Evolutionary conservation across 1,284 basidiomycete species (phyloP), one percentile per base, ranked within the genome.

Genomic region (Pisolithus thermaeus): DNA sequence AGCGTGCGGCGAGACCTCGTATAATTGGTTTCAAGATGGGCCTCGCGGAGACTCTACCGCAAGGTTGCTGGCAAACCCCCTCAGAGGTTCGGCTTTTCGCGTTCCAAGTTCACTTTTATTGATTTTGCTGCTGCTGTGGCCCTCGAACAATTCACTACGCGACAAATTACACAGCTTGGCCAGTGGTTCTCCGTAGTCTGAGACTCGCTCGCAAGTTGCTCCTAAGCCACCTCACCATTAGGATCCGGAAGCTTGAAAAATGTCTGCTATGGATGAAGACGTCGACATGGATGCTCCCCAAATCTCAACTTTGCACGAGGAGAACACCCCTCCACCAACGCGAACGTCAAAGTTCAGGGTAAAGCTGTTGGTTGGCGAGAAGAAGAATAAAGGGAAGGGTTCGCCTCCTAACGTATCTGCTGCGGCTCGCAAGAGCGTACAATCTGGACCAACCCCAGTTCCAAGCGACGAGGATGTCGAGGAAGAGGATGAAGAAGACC

Each of bases 201-300:
- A 35, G 32, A 35, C 14, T 35, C 32, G 32, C 42, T 28, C 8
- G 18, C 11, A 40, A 40, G 18, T n/a, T 20, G 18, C 22, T 40
- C 7, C 7, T 22, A 14, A 41, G 14, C 22, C 22, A 51, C 32
- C 46, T 61, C 62, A 55, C 60, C 61, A 55, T 61, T 61, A 50
- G 66, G 64, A 62, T 63, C 63, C 43, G 58, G 56, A 30, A 23
- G 8, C 27, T 18, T n/a, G n/a, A 20, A 38, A 27, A n/a, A 43
- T 49, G 36, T 48, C 46, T 32, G 37, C 38, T 45, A 74, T 75
- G 72, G 75, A 77, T 62, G 70, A 74, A 46, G 79, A 82, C 57
- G 67, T 78, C 36, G 81, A 85, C 57, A 87, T 88, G 83, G 87
- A 88, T 46, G 84, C 86, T 30, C 87, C 87, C 38, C 81, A 81